A percentile compares a stretch with the other conserved stretches of the same genome.
phyloP scores from a whole-genome alignment of 192 early-diverging fungal species.

The Coemansia sp. region DNA sequence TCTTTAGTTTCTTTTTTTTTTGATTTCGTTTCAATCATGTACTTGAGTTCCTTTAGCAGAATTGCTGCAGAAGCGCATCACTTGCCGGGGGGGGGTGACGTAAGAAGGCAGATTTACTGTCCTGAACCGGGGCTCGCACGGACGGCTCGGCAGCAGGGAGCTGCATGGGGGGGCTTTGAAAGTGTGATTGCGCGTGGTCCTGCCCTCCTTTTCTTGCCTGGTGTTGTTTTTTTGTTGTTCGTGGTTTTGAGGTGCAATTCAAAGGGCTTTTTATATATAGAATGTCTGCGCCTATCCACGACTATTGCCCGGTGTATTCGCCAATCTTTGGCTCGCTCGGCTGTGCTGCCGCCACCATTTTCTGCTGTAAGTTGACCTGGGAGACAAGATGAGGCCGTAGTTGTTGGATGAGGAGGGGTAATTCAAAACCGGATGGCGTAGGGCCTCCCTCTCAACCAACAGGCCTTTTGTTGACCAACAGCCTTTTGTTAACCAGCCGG shows the following conservation, averaged over 20 bases:
- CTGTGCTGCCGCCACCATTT: conserved; percentile 85
- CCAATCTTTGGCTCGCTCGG: conserved; percentile 96
- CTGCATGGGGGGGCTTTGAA: too few species aligned
- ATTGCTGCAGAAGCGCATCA: too few species aligned
- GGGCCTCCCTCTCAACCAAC: too few species aligned
- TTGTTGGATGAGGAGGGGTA: background rate
- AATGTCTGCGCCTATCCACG: conserved; percentile 46
- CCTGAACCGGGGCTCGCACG: too few species aligned
- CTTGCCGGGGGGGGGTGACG: too few species aligned
- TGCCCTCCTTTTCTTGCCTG: background rate
- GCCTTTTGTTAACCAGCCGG: background rate
- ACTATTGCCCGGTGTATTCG: conserved; percentile 81
- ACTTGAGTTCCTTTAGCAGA: too few species aligned
- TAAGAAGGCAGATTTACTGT: too few species aligned
- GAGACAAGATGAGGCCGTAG: background rate
- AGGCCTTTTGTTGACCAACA: too few species aligned
- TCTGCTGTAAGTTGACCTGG: conserved; percentile 66
- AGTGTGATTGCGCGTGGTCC: too few species aligned
- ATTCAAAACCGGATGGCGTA: too few species aligned
- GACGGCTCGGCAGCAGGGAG: too few species aligned
- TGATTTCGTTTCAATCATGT: too few species aligned
- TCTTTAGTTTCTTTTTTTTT: background rate
- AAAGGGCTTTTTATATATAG: background rate
- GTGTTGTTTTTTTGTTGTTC: background rate
- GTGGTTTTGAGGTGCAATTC: background rate